Evolutionary conservation across 164 flowering plant genomes (phyloP).

Genomic region (Paratinospora sagittata): DNA sequence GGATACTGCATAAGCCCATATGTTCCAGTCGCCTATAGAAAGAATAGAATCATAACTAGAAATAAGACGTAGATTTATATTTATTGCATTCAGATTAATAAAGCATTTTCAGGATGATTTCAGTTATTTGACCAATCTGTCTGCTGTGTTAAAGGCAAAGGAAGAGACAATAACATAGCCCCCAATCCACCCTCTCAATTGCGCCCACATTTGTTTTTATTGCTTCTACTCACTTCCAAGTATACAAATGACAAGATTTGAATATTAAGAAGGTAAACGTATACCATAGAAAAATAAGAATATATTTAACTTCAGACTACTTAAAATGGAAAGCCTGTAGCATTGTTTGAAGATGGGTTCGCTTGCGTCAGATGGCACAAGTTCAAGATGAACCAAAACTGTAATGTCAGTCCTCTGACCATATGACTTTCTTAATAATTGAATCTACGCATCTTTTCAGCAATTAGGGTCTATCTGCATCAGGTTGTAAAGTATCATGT

Average conservation of each 20-base stretch:
- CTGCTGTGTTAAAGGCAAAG: not conserved
- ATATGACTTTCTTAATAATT: no score
- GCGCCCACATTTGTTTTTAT: not conserved
- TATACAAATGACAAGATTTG: no score
- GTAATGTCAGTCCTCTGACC: no score
- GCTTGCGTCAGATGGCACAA: no score
- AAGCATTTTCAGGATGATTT: not conserved
- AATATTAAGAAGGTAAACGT: no score
- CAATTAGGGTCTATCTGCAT: no score
- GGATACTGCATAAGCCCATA: conserved; percentile 91
- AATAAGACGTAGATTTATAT: not conserved
- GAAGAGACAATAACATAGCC: not conserved
- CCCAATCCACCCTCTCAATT: not conserved
- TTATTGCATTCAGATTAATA: not conserved
- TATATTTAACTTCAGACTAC: not conserved
- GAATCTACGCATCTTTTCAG: no score
- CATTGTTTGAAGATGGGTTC: no score
- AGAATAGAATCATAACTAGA: conserved; percentile 8
- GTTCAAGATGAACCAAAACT: no score
- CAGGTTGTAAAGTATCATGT: no score
- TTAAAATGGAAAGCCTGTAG: no score
- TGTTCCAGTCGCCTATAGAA: conserved; percentile 73
- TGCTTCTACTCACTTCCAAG: not conserved
- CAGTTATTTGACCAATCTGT: not conserved
- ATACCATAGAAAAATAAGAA: no score